These are phyloP conservation scores for Benincasa hispida DNA, from an alignment of 306 rosid genomes.

Conservation along the genomic window DNA sequence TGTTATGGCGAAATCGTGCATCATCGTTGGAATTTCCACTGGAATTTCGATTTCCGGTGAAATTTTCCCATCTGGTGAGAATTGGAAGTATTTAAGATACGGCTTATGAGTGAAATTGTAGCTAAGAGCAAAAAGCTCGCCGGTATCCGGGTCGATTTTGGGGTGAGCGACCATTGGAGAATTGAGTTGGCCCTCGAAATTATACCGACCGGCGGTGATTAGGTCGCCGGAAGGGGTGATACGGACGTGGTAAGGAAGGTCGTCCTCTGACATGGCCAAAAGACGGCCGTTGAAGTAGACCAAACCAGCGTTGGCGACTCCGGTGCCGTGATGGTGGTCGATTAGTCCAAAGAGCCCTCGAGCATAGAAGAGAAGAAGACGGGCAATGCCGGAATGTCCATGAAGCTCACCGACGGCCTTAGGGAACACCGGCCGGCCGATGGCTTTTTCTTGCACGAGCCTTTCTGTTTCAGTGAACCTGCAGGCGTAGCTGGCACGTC, in stretches of 20 bases:
- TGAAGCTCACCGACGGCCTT: constrained; percentile 2
- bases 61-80: background rate
- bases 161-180: constrained; percentile 6
- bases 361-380: background rate
- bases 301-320: constrained; percentile 3
- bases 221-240: constrained; percentile 1
- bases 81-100: background rate
- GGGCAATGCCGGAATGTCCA: constrained; percentile 5
- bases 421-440: background rate
- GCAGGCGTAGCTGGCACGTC: background rate
- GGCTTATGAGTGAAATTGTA: background rate
- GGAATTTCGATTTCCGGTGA: background rate
- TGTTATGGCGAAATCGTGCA: constrained; percentile 3
- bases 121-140: background rate
- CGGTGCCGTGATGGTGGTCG: background rate
- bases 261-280: background rate
- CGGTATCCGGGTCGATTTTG: background rate
- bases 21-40: background rate
- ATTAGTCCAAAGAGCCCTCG: background rate
- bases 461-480: background rate
- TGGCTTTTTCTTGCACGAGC: background rate
- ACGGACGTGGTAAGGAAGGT: background rate
- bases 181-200: background rate
- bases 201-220: background rate
- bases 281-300: constrained; percentile 1